Conservation (phyloP, 805 yeast species). For the Yamadazyma scolyti region DNA sequence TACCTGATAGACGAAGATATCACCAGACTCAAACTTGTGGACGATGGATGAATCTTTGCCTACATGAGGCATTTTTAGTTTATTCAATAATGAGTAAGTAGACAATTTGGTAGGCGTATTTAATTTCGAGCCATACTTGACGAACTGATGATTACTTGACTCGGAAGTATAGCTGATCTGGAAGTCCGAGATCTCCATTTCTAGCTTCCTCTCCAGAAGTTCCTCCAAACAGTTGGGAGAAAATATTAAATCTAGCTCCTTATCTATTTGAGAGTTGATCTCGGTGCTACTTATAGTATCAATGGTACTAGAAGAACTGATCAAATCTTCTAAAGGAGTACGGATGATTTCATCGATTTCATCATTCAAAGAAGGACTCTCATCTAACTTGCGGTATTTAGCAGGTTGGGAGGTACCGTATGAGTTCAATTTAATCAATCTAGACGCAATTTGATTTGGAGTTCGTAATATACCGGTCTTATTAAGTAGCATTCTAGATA, state of each 20-base stretch:
- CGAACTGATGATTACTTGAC: slow-evolving; percentile 8
- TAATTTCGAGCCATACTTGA: slow-evolving; percentile 2
- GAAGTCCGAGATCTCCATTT: slow-evolving; percentile 2
- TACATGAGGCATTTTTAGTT: slow-evolving; percentile 7
- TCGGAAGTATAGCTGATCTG: slow-evolving; percentile 6
- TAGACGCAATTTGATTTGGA: slow-evolving; percentile 33
- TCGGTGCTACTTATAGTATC: slow-evolving; percentile 22
- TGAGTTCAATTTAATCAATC: slow-evolving; percentile 27
- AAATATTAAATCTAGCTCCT: slow-evolving; percentile 26
- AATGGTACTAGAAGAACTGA: slow-evolving; percentile 6
- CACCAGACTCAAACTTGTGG: slow-evolving; percentile 7
- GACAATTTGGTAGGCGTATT: neutral
- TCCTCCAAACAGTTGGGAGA: slow-evolving; percentile 23
- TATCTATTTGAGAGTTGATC: slow-evolving; percentile 20
- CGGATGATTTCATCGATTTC: slow-evolving; percentile 24
- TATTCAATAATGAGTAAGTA: slow-evolving; percentile 2
- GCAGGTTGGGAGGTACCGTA: slow-evolving; percentile 18
- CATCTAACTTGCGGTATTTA: slow-evolving; percentile 1
- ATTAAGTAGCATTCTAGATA: slow-evolving; percentile 36
- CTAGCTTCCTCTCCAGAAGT: slow-evolving; percentile 3
- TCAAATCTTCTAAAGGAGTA: slow-evolving; percentile 25
- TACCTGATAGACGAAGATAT: slow-evolving; percentile 18
- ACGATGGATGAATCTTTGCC: too few relatives aligned
- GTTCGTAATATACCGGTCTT: slow-evolving; percentile 34
- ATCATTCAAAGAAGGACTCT: slow-evolving; percentile 13